Base-by-base conservation (phyloP, 331 rosid genomes). In the Prunus yedoensis region DNA sequence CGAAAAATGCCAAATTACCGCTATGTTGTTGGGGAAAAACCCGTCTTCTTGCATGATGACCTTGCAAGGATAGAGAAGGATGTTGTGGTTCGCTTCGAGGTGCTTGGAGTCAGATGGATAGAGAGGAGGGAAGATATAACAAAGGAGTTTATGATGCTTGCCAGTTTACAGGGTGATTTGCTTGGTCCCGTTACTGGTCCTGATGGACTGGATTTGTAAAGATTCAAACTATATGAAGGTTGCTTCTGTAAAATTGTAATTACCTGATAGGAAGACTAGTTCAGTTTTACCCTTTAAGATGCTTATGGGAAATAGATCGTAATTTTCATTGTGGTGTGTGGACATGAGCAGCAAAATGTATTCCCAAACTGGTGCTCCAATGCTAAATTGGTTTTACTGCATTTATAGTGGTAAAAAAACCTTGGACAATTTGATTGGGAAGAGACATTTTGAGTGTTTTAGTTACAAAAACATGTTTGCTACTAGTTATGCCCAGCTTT, bases 161-260 rank as follows among this genome's bases (percentile, higher is more conserved):
- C 77, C 57, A 83, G 77, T 63, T 49, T 86, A 64, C 87, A 66
- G 21, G 89, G 89, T 53, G 86, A 83, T 60, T 67, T 72, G n/a
- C 89, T 86, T 71, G 87, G 89, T 17, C 85, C 89, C 46, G 71
- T 86, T 71, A 28, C 78, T 20, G 78, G 76, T 27, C 67, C 71
- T 59, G 65, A 66, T 51, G 74, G 69, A 4, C 25, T 74, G 50
- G 70, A 56, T 56, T 45, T 66, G 56, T 79, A 66, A 66, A 60
- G 23, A 32, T 47, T 73, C 20, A 17, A 8, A 52, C 23, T 16
- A 43, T 8, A 43, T 23, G 57, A 41, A 72, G 38, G 18, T 65
- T 65, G 41, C 68, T 58, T 41, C 5, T 68, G 73, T 68, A 68
- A 68, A 68, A 8, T 38, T 6, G 43, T 38, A 6, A 49, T 49